These are phyloP conservation scores for Cylindrotheca closterium DNA, from an alignment of 108 stramenopile genomes.

Conservation along the genomic window DNA sequence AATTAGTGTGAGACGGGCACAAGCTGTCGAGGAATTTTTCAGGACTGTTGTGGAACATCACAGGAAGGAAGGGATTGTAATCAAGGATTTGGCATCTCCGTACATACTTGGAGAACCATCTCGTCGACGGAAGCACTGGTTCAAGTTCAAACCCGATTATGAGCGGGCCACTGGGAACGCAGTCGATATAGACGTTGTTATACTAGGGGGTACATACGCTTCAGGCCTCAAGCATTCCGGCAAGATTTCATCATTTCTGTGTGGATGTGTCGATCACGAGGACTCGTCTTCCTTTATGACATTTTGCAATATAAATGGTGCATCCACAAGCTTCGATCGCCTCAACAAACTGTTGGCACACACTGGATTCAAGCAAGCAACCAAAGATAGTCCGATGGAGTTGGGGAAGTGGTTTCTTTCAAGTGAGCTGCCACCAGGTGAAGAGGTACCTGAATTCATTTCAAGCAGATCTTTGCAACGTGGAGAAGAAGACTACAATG, in stretches of 20 bases:
- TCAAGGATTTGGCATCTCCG: conserved; percentile 82
- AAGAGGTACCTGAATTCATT: conserved; percentile 62
- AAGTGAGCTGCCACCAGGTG: conserved; percentile 21
- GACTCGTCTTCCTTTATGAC: conserved; percentile 55
- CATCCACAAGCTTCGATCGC: conserved; percentile 22
- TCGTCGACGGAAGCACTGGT: conserved; percentile 65
- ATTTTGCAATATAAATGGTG: conserved; percentile 54
- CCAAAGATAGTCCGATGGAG: conserved; percentile 34
- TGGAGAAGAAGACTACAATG: conserved; percentile 41
- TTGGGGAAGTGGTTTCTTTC: conserved; percentile 64
- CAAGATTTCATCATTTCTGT: conserved; percentile 47
- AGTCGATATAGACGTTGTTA: conserved; percentile 68
- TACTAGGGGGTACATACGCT: conserved; percentile 49
- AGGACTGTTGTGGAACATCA: conserved; percentile 58
- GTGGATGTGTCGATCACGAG: conserved; percentile 66
- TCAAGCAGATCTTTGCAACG: conserved; percentile 62
- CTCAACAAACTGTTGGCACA: conserved; percentile 30
- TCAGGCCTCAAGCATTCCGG: conserved; percentile 51
- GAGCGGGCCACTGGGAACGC: conserved; percentile 24
- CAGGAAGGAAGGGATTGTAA: conserved; percentile 70
- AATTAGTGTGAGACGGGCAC: conserved; percentile 57
- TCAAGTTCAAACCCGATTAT: conserved; percentile 71
- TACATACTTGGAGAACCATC: conserved; percentile 54
- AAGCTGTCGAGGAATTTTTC: conserved; percentile 61
- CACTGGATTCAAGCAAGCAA: conserved; percentile 53